Base-by-base conservation (phyloP, 2,329 filamentous ascomycete species). In the Diaporthe capsici region DNA sequence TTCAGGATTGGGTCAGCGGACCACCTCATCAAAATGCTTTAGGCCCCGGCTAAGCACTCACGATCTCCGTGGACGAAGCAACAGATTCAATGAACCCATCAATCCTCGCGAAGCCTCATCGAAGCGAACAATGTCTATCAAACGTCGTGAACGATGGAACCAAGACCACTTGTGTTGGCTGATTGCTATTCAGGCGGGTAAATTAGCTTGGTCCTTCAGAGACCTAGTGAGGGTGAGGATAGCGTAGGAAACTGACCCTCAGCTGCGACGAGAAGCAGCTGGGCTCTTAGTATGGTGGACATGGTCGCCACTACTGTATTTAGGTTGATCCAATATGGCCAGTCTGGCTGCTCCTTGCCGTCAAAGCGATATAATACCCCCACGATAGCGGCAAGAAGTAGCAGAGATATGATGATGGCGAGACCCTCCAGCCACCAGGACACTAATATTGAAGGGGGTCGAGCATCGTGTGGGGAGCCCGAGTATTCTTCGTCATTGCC, bases 1-100 rank as follows among this genome's bases (percentile, higher is more conserved):
- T 25, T 22, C 3, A 22, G 9, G 0, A 3, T 37, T 2, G 20
- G 2, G 8, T 49, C 1, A 49, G 42, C 15, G 42, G 15, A 0
- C 17, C 0, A 4, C 42, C 42, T 4, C 1, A 17, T 5, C 1
- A 1, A 0, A 44, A 44, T 9, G 8, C 37, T 10, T 12, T 39
- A n/a, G 42, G 42, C 17, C 4, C 4, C 0, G 42, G 42, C 1
- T 4, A 8, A 9, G 31, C 22, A 60, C 57, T 60, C 57, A 60
- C 57, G 22, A 60, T 17, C 15, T 60, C 3, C 31, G 31, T 2
- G 57, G 57, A 60, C 57, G 31, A n/a, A 39, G 0, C 20, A 37
- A 20, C 17, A 60, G 15, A 2, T n/a, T n/a, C 34, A 39, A 4
- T n/a, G 57, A 60, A 4, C 57, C 57, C 31, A 37, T n/a, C 20